These are phyloP conservation scores for Exophiala calicioides DNA, from an alignment of 2,329 filamentous ascomycete genomes.

Conservation along the genomic window DNA sequence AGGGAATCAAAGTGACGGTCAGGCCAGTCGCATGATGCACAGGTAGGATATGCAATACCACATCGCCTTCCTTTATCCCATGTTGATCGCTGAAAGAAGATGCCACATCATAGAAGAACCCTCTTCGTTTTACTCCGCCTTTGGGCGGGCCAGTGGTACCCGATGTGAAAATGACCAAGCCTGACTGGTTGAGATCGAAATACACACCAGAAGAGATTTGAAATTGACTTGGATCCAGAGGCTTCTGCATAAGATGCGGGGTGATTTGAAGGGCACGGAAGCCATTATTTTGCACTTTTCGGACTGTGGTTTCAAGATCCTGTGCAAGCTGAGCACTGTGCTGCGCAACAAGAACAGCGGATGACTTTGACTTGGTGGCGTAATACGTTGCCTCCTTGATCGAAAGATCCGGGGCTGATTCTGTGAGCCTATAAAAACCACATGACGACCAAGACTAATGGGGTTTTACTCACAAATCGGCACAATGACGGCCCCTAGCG, in stretches of 20 bases:
- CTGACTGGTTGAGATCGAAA: slow-evolving; percentile 34
- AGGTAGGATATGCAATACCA: slow-evolving; percentile 40
- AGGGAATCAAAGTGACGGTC: slow-evolving; percentile 35
- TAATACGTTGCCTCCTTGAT: slow-evolving; percentile 36
- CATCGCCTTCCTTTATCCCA: slow-evolving; percentile 32
- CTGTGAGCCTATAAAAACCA: not conserved
- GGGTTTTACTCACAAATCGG: slow-evolving; percentile 38
- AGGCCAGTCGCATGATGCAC: slow-evolving; percentile 34
- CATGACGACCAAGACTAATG: not conserved
- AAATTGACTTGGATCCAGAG: slow-evolving; percentile 24
- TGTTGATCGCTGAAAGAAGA: slow-evolving; percentile 30
- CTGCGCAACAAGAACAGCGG: slow-evolving; percentile 15
- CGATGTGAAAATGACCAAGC: slow-evolving; percentile 62
- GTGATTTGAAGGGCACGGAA: slow-evolving; percentile 26
- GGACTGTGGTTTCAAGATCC: slow-evolving; percentile 9
- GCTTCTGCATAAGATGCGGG: slow-evolving; percentile 26
- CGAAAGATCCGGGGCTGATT: slow-evolving; percentile 26
- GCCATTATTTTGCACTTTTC: slow-evolving; percentile 1
- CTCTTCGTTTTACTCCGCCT: slow-evolving; percentile 52
- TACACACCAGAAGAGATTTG: slow-evolving; percentile 32
- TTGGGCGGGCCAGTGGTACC: slow-evolving; percentile 60
- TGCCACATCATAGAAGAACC: slow-evolving; percentile 24
- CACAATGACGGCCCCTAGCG: slow-evolving; percentile 50
- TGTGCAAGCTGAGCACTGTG: slow-evolving; percentile 8
- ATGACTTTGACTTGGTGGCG: slow-evolving; percentile 20